phyloP scores from a whole-genome alignment of 202 grass and related monocot genomes.

The Elaeis oleifera region DNA sequence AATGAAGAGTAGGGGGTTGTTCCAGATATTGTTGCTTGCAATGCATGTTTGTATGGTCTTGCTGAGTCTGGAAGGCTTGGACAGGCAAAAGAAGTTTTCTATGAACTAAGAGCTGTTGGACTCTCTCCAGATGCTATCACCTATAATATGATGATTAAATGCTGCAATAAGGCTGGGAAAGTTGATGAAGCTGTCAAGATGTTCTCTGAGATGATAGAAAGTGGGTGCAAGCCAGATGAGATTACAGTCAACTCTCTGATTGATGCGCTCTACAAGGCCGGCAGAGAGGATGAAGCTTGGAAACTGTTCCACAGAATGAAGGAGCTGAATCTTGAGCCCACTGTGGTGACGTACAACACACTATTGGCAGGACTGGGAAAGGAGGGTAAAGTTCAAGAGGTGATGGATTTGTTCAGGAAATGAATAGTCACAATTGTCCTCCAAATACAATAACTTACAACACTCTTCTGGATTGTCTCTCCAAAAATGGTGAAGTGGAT shows the following conservation, averaged over 20 bases:
- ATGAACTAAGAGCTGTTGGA: constrained; percentile 68
- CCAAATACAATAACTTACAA: constrained; percentile 83
- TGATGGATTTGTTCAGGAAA: constrained; percentile 52
- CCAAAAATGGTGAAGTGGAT: constrained; percentile 80
- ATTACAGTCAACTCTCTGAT: constrained; percentile 75
- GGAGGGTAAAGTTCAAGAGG: constrained; percentile 77
- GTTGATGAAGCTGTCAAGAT: constrained; percentile 59
- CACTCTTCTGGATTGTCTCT: constrained; percentile 80
- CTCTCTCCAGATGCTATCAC: constrained; percentile 67
- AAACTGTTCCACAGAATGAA: constrained; percentile 59
- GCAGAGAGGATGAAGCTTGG: constrained; percentile 77
- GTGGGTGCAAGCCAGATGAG: constrained; percentile 50
- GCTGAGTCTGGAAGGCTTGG: constrained; percentile 66
- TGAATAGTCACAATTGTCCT: constrained; percentile 35
- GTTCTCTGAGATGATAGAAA: constrained; percentile 78
- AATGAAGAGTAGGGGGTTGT: constrained; percentile 80
- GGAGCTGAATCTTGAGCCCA: constrained; percentile 61
- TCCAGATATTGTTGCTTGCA: constrained; percentile 72
- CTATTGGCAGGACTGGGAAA: constrained; percentile 84
- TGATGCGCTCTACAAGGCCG: constrained; percentile 67
- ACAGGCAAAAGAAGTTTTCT: constrained; percentile 72
- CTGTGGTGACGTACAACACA: constrained; percentile 68
- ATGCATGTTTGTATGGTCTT: constrained; percentile 76
- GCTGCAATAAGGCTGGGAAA: constrained; percentile 71
- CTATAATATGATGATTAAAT: constrained; percentile 97